These are phyloP conservation scores for Flagelloscypha sp. DNA, from an alignment of 768 basidiomycete species.

Conservation along the genomic window DNA sequence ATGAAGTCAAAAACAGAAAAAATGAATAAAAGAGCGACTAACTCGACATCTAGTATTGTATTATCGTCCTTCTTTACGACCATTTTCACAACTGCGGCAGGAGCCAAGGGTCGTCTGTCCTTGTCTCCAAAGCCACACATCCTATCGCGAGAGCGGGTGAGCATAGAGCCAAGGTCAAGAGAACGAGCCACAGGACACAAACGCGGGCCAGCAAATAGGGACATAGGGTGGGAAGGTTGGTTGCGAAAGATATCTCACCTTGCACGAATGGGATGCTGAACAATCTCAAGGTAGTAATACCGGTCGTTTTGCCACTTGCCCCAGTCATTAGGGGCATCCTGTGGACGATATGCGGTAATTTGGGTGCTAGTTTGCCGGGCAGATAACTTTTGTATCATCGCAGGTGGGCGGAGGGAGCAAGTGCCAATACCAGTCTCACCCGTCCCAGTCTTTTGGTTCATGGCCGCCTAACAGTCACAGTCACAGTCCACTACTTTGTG, in stretches of 20 bases:
- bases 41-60: slow-evolving; percentile 69
- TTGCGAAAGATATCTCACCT: too few relatives aligned
- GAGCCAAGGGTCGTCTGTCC: slow-evolving; percentile 88
- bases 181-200: not conserved
- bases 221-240: too few relatives aligned
- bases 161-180: not conserved
- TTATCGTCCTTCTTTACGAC: slow-evolving; percentile 62
- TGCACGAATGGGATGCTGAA: slow-evolving; percentile 84
- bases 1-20: slow-evolving; percentile 7
- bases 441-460: not conserved
- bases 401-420: too few relatives aligned
- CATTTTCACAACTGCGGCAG: slow-evolving; percentile 85
- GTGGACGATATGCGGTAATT: slow-evolving; percentile 15
- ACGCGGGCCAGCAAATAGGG: too few relatives aligned
- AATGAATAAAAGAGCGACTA: slow-evolving; percentile 21
- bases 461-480: not conserved
- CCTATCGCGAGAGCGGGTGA: slow-evolving; percentile 26
- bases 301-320: slow-evolving; percentile 64
- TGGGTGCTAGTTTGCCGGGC: slow-evolving; percentile 33
- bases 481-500: not conserved
- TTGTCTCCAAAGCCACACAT: slow-evolving; percentile 98
- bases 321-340: slow-evolving; percentile 54
- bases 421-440: too few relatives aligned
- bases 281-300: slow-evolving; percentile 75
- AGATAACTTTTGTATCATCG: slow-evolving; percentile 70